A percentile compares a stretch with the other conserved stretches of the same genome.
phyloP scores from a whole-genome alignment of 345 rosid genomes.

The Schrenkiella parvula region DNA sequence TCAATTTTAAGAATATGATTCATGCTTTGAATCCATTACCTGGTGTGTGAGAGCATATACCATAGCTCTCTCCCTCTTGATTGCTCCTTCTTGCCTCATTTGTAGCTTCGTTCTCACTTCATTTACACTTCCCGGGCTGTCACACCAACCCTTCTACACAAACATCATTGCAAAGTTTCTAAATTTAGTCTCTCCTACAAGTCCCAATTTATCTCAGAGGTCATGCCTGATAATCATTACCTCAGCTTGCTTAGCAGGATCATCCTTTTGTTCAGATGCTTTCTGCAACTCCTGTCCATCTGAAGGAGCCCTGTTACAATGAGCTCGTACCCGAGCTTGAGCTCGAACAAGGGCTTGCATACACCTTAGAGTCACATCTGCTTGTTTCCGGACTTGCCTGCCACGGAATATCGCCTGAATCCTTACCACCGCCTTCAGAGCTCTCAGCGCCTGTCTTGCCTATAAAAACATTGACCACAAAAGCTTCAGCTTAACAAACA shows the following conservation, averaged over 20 bases:
- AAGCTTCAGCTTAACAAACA: background rate
- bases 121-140: conserved; percentile 62
- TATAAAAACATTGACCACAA: conserved; percentile 29
- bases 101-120: conserved; percentile 63
- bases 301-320: conserved; percentile 33
- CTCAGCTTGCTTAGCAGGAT: conserved; percentile 72
- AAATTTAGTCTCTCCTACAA: background rate
- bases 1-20: background rate
- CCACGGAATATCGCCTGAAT: conserved; percentile 91
- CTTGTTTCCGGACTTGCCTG: conserved; percentile 80
- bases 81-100: conserved; percentile 73
- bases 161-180: conserved; percentile 1
- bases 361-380: conserved; percentile 81
- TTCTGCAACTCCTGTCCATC: conserved; percentile 38
- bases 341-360: conserved; percentile 97
- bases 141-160: conserved; percentile 76
- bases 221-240: conserved; percentile 35
- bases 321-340: conserved; percentile 77
- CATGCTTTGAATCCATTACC: conserved; percentile 39
- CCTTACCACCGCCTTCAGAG: conserved; percentile 83
- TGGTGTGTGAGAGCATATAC: conserved; percentile 62
- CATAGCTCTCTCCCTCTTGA: conserved; percentile 91
- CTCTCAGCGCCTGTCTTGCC: conserved; percentile 85
- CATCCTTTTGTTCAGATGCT: conserved; percentile 27
- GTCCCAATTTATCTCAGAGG: background rate